Conservation (phyloP, 768 basidiomycete genomes). For the Tylopilus balloui region DNA sequence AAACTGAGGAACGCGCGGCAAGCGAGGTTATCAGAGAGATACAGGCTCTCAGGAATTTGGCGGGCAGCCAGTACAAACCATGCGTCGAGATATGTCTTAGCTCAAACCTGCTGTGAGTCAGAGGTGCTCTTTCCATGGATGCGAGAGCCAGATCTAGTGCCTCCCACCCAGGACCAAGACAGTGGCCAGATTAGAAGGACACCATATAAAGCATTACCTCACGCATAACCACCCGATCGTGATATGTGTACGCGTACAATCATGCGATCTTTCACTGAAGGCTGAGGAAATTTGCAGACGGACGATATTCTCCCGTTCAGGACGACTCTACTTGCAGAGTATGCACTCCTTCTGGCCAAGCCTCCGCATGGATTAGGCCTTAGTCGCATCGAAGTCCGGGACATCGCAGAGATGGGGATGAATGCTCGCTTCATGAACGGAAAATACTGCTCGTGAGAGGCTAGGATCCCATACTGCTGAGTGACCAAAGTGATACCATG, state of each 20-base stretch:
- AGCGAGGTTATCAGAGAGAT: slow-evolving; percentile 23
- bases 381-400: slow-evolving; percentile 48
- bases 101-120: slow-evolving; percentile 67
- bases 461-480: background rate
- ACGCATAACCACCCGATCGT: slow-evolving; percentile 60
- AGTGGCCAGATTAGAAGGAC: slow-evolving; percentile 56
- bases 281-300: slow-evolving; percentile 45
- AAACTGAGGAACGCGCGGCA: slow-evolving; percentile 18
- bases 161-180: slow-evolving; percentile 56
- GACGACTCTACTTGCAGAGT: slow-evolving; percentile 70
- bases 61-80: slow-evolving; percentile 37
- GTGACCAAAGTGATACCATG: background rate
- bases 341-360: slow-evolving; percentile 70
- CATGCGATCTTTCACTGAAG: background rate
- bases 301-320: slow-evolving; percentile 79
- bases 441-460: no score
- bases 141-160: background rate
- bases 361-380: slow-evolving; percentile 73
- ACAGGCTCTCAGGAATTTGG: slow-evolving; percentile 12
- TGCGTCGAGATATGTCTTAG: slow-evolving; percentile 79
- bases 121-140: background rate
- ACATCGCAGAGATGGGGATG: slow-evolving; percentile 61
- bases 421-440: slow-evolving; percentile 25
- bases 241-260: slow-evolving; percentile 57
- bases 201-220: slow-evolving; percentile 70